A percentile compares a stretch with the other conserved stretches of the same genome.
These are phyloP conservation scores for Immersiella caudata DNA, from an alignment of 495 filamentous ascomycete species.

Conservation along the genomic window DNA sequence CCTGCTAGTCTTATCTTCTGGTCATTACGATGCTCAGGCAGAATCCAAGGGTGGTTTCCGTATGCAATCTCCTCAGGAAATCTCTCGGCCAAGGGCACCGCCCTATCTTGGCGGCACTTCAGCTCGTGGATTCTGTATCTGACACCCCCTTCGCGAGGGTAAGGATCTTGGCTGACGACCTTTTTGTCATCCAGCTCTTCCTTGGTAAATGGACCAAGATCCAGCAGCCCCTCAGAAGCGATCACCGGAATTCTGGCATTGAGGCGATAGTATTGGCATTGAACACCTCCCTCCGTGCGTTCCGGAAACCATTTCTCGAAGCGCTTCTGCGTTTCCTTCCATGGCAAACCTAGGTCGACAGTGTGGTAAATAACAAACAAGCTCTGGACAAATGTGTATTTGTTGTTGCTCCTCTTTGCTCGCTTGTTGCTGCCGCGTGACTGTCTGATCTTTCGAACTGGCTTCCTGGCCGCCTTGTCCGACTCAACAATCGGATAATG, in stretches of 20 bases:
- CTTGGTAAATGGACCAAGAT: conserved; percentile 24
- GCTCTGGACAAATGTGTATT: conserved; percentile 29
- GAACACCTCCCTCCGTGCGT: conserved; percentile 33
- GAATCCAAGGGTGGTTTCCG: neutral
- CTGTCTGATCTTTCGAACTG: neutral
- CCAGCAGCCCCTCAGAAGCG: conserved; percentile 28
- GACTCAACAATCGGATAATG: neutral
- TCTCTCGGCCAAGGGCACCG: neutral
- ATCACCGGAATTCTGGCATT: conserved; percentile 34
- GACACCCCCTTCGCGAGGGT: neutral
- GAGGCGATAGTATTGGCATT: conserved; percentile 45
- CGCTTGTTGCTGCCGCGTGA: neutral
- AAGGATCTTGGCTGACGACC: neutral
- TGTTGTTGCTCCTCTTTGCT: conserved; percentile 25
- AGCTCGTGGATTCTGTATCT: neutral
- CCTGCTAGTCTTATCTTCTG: neutral
- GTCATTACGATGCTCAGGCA: neutral
- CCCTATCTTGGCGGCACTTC: neutral
- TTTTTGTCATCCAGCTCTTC: neutral
- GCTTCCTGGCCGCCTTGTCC: neutral
- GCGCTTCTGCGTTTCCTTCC: conserved; percentile 32
- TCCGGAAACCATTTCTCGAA: conserved; percentile 38
- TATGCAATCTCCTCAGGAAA: neutral
- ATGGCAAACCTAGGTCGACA: conserved; percentile 39
- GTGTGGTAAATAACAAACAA: conserved; percentile 38